Evolutionary conservation across 192 early-diverging fungal genomes (phyloP).

Genomic region (Borealophlyctis nickersoniae): DNA sequence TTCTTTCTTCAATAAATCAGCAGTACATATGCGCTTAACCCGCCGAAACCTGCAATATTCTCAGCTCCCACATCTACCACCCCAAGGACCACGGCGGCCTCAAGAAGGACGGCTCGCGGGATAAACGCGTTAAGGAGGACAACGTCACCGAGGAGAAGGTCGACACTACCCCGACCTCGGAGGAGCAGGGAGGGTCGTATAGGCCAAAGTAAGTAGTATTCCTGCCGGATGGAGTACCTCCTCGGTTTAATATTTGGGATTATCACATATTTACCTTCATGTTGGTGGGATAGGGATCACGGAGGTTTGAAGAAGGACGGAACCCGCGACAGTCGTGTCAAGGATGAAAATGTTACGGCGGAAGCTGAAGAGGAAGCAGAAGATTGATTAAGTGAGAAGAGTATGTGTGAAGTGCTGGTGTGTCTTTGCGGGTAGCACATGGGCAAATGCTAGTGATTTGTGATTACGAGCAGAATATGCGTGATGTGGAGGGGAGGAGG

Average conservation of each 20-base stretch:
- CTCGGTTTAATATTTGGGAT: no score
- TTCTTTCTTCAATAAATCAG: no score
- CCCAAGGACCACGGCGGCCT: slow-evolving; percentile 13
- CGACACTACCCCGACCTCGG: background rate
- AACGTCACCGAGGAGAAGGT: background rate
- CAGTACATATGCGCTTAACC: no score
- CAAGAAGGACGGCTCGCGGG: slow-evolving; percentile 20
- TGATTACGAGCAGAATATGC: no score
- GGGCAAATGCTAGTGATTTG: no score
- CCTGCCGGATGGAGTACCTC: no score
- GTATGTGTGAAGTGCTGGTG: no score
- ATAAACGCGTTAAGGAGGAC: slow-evolving; percentile 17
- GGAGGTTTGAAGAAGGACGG: slow-evolving; percentile 22
- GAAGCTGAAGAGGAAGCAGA: slow-evolving; percentile 3
- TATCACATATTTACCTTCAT: no score
- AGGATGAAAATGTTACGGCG: slow-evolving; percentile 14
- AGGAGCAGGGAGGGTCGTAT: background rate
- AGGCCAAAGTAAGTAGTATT: background rate
- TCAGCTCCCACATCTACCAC: background rate
- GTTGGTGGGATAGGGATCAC: slow-evolving; percentile 15
- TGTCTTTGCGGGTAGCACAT: no score
- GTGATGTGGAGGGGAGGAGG: no score
- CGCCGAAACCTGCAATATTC: no score
- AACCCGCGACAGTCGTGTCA: slow-evolving; percentile 15
- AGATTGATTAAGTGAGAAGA: no score